phyloP scores from a whole-genome alignment of 2,329 filamentous ascomycete species.

The Pyricularia pennisetigena region DNA sequence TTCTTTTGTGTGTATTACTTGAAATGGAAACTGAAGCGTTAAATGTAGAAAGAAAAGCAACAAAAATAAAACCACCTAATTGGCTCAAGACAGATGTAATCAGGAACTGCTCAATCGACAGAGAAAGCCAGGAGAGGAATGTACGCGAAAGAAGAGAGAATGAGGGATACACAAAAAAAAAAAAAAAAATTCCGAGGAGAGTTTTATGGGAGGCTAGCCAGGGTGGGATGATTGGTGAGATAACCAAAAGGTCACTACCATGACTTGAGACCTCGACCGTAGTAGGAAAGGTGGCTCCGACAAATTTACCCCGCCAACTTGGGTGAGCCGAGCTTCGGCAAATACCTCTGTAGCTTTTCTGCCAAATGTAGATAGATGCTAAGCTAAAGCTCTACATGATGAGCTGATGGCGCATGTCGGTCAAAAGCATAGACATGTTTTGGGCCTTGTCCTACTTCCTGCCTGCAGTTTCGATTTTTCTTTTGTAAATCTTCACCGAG shows the following conservation, averaged over 20 bases:
- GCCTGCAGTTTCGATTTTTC: neutral
- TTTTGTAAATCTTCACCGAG: neutral
- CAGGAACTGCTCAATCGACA: neutral
- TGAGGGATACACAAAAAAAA: neutral
- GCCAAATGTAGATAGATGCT: neutral
- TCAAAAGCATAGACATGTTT: too few relatives aligned
- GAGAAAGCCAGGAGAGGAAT: neutral
- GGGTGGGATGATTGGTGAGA: neutral
- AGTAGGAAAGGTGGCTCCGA: neutral
- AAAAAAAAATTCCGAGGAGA: slow-evolving; percentile 6
- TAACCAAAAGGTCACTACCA: neutral
- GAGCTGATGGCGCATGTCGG: neutral
- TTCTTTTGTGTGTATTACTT: neutral
- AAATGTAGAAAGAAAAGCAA: neutral
- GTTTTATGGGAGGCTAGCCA: slow-evolving; percentile 6
- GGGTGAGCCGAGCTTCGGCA: neutral
- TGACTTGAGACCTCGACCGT: neutral
- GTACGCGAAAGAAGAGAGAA: neutral
- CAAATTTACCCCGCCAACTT: neutral
- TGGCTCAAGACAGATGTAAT: neutral
- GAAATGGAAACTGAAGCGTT: neutral
- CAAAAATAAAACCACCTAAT: neutral
- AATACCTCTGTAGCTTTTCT: neutral
- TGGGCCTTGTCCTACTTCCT: neutral
- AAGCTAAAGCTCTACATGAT: neutral